Percentiles rank a stretch among this genome's conserved stretches.
These are phyloP conservation scores for Paraphysoderma sedebokerense DNA, from an alignment of 371 early-diverging fungal species.

Conservation along the genomic window DNA sequence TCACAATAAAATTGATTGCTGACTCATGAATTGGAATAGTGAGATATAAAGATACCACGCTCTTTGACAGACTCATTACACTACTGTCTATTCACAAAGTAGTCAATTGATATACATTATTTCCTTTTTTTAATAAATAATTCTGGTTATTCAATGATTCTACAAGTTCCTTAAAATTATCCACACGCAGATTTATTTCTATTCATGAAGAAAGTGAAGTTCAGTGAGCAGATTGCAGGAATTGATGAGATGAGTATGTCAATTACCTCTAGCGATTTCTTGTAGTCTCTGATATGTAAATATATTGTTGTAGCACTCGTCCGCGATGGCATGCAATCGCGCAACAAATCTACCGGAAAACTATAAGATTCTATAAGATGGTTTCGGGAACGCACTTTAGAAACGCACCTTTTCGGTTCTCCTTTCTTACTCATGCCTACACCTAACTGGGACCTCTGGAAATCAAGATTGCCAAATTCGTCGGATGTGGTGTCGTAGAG, in stretches of 20 bases:
- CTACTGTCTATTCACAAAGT: no score
- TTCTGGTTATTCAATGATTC: conserved; percentile 47
- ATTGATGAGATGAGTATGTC: no score
- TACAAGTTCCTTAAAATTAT: conserved; percentile 33
- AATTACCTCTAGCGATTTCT: conserved; percentile 16
- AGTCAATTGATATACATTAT: conserved; percentile 25
- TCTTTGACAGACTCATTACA: no score
- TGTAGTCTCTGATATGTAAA: conserved; percentile 36
- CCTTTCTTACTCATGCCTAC: conserved; percentile 25
- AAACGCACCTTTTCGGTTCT: conserved; percentile 34
- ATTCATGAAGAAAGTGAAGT: no score
- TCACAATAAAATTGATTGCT: no score
- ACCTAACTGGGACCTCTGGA: conserved; percentile 32
- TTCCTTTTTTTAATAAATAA: conserved; percentile 33
- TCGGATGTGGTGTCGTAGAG: conserved; percentile 35
- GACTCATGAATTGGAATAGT: no score
- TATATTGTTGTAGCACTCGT: conserved; percentile 26
- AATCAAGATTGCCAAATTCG: conserved; percentile 27
- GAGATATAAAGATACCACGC: no score
- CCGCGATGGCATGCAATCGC: conserved; percentile 28
- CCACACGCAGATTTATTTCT: conserved; percentile 25
- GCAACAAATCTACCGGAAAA: conserved; percentile 27
- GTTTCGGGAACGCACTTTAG: no score
- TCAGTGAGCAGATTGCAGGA: no score
- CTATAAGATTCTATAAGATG: no score